These are phyloP conservation scores for Brasenia schreberi DNA, from an alignment of 164 flowering plant genomes.

Conservation along the genomic window DNA sequence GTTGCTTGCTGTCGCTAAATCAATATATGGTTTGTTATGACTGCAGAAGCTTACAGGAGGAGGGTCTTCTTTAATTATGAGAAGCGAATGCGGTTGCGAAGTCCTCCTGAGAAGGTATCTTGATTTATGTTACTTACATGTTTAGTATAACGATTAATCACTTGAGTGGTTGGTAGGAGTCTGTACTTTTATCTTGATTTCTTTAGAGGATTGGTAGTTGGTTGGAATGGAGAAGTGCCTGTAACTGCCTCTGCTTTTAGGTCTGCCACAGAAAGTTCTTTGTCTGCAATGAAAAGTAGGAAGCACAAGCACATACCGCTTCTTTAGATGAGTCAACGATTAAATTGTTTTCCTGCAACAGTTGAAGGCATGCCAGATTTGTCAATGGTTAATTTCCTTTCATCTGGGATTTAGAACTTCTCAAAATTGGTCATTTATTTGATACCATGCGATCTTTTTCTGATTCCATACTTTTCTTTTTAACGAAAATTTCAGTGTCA, in stretches of 20 bases:
- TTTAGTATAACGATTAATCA: too few species aligned
- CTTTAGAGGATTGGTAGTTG: not conserved
- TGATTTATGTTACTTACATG: not conserved
- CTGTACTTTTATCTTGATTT: too few species aligned
- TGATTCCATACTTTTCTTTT: not conserved
- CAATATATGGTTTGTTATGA: not conserved
- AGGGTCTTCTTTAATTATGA: conserved; percentile 93
- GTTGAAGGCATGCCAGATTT: too few species aligned
- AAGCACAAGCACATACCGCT: too few species aligned
- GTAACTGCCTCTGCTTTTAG: too few species aligned
- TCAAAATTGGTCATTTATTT: too few species aligned
- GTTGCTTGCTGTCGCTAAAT: not conserved
- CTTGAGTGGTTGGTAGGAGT: too few species aligned
- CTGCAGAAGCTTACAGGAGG: conserved; percentile 72
- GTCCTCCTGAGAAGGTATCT: conserved; percentile 95
- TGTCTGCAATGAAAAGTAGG: not conserved
- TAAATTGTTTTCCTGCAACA: too few species aligned
- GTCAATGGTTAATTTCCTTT: too few species aligned
- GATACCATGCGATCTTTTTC: not conserved
- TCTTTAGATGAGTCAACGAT: too few species aligned
- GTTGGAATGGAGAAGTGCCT: not conserved
- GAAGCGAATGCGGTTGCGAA: conserved; percentile 66
- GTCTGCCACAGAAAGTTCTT: not conserved
- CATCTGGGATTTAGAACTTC: too few species aligned
- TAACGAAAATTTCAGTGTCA: not conserved